Percentiles rank a stretch among this genome's conserved stretches.
Conservation (phyloP, 1,284 basidiomycete species). For the Boletellus dicymbophilus region DNA sequence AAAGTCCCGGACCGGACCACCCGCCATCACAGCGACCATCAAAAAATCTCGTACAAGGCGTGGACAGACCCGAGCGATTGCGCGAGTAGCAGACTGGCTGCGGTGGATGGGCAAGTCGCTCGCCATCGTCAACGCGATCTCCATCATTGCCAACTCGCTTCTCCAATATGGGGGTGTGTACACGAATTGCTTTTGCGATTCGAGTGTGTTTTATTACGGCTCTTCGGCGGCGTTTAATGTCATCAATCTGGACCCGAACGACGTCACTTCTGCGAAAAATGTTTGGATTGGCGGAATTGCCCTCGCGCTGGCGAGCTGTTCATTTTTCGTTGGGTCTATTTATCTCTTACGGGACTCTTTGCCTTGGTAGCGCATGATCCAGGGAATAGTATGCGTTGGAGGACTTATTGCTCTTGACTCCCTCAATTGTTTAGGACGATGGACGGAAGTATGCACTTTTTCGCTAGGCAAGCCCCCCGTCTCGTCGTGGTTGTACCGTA, state of each 20-base stretch:
- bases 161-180: constrained; percentile 24
- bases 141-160: constrained; percentile 18
- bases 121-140: constrained; percentile 24
- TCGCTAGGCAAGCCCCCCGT: too few species aligned
- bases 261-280: constrained; percentile 1
- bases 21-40: not conserved
- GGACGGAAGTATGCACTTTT: too few species aligned
- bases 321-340: constrained; percentile 21
- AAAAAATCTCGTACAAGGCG: not conserved
- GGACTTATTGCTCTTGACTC: too few species aligned
- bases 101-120: constrained; percentile 26
- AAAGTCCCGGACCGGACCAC: not conserved
- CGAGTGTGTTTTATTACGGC: constrained; percentile 14
- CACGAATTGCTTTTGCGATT: constrained; percentile 26
- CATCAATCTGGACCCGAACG: not conserved
- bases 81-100: constrained; percentile 12
- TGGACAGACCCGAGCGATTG: not conserved
- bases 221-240: constrained; percentile 13
- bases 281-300: constrained; percentile 23
- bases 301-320: constrained; percentile 11
- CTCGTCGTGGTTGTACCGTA: too few species aligned
- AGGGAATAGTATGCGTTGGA: too few species aligned
- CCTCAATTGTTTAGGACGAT: too few species aligned
- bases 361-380: not conserved
- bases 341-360: constrained; percentile 21